Conservation (phyloP, 768 basidiomycete genomes). For the Kwoniella botswanensis region DNA sequence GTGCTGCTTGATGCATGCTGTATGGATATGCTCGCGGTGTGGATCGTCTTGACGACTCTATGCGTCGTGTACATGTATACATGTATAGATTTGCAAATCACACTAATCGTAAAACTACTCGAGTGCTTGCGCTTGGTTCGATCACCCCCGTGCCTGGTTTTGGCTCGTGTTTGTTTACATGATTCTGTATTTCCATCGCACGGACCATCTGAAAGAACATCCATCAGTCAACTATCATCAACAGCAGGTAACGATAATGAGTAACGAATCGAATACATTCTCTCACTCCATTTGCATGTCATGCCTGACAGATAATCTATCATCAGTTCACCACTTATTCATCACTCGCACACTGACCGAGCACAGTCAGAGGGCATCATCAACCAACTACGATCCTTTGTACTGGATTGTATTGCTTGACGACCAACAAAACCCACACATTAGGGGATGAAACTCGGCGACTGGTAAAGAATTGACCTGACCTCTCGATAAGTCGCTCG, state of each 20-base stretch:
- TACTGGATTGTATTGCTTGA: neutral
- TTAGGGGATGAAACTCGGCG: neutral
- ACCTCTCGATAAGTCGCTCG: no score
- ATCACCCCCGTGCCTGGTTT: conserved; percentile 14
- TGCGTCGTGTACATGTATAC: neutral
- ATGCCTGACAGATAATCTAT: neutral
- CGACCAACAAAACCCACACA: neutral
- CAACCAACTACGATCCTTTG: neutral
- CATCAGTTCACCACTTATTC: no score
- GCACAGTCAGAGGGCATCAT: no score
- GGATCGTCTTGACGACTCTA: neutral
- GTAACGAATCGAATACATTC: neutral
- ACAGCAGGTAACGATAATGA: neutral
- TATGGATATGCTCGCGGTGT: neutral
- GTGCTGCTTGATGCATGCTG: neutral
- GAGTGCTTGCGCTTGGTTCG: neutral
- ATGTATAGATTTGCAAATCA: neutral
- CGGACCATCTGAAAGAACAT: neutral
- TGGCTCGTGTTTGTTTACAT: conserved; percentile 12
- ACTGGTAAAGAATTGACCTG: neutral
- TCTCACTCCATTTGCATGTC: neutral
- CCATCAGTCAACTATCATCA: conserved; percentile 5
- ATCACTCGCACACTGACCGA: no score
- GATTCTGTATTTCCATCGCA: neutral
- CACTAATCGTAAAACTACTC: neutral